A percentile compares a stretch with the other conserved stretches of the same genome.
These are phyloP conservation scores for Colletotrichum sp. DNA, from an alignment of 2,329 filamentous ascomycete species.

Conservation along the genomic window DNA sequence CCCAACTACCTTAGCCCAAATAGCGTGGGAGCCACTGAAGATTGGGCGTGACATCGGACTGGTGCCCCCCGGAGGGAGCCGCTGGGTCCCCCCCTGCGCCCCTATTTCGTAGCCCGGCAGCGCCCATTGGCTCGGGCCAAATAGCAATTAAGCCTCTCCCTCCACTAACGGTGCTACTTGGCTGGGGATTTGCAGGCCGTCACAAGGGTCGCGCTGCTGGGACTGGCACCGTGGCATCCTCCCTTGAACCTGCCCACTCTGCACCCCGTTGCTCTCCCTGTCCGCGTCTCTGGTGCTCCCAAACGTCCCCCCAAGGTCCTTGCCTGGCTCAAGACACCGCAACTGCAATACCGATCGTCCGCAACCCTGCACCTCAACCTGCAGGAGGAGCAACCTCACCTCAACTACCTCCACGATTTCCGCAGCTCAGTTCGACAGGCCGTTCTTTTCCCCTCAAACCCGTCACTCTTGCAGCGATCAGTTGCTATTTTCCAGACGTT, in stretches of 20 bases:
- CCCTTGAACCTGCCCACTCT: not conserved
- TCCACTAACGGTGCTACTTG: slow-evolving; percentile 13
- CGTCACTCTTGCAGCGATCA: not conserved
- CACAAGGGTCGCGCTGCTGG: slow-evolving; percentile 13
- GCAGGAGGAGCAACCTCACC: not conserved
- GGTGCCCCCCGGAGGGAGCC: slow-evolving; percentile 7
- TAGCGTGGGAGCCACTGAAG: slow-evolving; percentile 3
- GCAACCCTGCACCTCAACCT: slow-evolving; percentile 9
- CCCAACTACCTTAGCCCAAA: not conserved
- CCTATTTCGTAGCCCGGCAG: not conserved
- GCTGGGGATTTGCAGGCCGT: slow-evolving; percentile 5
- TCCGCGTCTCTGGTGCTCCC: not conserved
- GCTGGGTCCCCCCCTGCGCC: slow-evolving; percentile 1
- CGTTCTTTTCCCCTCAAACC: not conserved
- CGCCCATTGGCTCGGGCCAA: slow-evolving; percentile 17
- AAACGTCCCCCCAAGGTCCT: not conserved
- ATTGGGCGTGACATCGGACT: slow-evolving; percentile 5
- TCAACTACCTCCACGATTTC: not conserved
- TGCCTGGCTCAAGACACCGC: not conserved
- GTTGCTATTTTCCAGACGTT: not conserved
- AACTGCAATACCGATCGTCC: not conserved
- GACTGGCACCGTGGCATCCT: not conserved
- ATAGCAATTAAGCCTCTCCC: slow-evolving; percentile 18
- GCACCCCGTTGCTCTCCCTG: slow-evolving; percentile 14
- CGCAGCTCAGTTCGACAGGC: not conserved